These are phyloP conservation scores for Emmonsiellopsis sp. DNA, from an alignment of 2,329 filamentous ascomycete genomes.

Conservation along the genomic window DNA sequence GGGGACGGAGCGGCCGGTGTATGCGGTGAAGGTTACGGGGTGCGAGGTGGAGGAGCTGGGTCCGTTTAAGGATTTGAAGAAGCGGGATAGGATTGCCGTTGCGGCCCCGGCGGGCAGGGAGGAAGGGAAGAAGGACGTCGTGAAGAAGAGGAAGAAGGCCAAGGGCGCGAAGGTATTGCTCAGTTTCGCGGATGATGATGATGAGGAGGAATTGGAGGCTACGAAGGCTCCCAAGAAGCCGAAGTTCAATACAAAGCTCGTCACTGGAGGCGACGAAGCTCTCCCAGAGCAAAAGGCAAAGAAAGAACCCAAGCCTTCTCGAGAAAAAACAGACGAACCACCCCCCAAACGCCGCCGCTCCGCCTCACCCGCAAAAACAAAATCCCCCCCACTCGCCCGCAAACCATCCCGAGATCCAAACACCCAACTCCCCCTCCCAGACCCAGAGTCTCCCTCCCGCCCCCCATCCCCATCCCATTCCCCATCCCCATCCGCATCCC, in stretches of 20 bases:
- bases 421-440: constrained; percentile 35
- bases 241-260: constrained; percentile 40
- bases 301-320: not conserved
- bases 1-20: constrained; percentile 72
- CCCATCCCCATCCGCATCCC: constrained; percentile 16
- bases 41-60: constrained; percentile 39
- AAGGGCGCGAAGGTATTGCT: constrained; percentile 34
- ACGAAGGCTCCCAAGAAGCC: constrained; percentile 33
- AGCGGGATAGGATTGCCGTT: constrained; percentile 29
- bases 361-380: constrained; percentile 19
- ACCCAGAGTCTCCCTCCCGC: constrained; percentile 34
- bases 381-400: constrained; percentile 17
- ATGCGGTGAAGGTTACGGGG: constrained; percentile 63
- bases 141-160: constrained; percentile 35
- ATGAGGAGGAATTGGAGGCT: constrained; percentile 26
- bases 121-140: constrained; percentile 19
- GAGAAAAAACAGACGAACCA: constrained; percentile 9
- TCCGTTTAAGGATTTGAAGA: constrained; percentile 35
- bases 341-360: constrained; percentile 25
- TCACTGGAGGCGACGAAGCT: constrained; percentile 23
- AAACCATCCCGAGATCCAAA: constrained; percentile 32
- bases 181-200: constrained; percentile 40
- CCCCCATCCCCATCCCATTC: constrained; percentile 23
- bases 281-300: constrained; percentile 11
- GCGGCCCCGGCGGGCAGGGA: constrained; percentile 9